Base-by-base conservation (phyloP, 2,329 filamentous ascomycete species). In the Neodidymelliopsis sp. region DNA sequence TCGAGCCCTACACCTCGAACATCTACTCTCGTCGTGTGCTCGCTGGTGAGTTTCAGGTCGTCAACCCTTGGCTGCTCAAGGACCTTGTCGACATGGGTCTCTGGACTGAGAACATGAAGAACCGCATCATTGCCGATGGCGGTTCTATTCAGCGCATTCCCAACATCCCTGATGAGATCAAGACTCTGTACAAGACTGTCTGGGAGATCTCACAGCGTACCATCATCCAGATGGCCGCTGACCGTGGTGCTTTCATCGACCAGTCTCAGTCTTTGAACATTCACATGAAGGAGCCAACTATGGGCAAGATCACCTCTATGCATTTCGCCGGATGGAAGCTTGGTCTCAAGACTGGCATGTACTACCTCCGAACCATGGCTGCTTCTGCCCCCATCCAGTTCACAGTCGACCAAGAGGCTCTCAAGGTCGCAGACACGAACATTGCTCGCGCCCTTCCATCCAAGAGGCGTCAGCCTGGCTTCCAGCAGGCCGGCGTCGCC, bases 21-120 rank as follows among this genome's bases (percentile, higher is more conserved):
- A 99, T 99, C 75, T 99, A 99, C 82, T 96, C 93, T 65, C 93
- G 94, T 58, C 93, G 94, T 82, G 94, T 99, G 47, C 82, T 99
- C 65, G 94, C 94, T 62, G 94, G 94, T 66, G 94, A 99, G 76
- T 99, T 99, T 86, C 94, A 99, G 79, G 91, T 99, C 44, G 94
- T 99, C 74, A 99, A 99, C 81, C 94, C 94, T 41, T 99, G 94
- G 94, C 79, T 99, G 56, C 85, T 99, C 54, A 97, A 96, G 82
- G 94, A 99, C 68, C 86, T 99, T 22, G 94, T 99, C 62, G 94
- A 99, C 71, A 90, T 97, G 80, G 94, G 94, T 54, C 83, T 99
- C 33, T 99, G 94, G 94, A 97, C 93, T 36, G 93, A 99, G 77
- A 91, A 91, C 79, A 99, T 99, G 94, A 99, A 99, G 87, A 99